phyloP scores from a whole-genome alignment of 768 basidiomycete genomes.

The Boletellus ananiceps region DNA sequence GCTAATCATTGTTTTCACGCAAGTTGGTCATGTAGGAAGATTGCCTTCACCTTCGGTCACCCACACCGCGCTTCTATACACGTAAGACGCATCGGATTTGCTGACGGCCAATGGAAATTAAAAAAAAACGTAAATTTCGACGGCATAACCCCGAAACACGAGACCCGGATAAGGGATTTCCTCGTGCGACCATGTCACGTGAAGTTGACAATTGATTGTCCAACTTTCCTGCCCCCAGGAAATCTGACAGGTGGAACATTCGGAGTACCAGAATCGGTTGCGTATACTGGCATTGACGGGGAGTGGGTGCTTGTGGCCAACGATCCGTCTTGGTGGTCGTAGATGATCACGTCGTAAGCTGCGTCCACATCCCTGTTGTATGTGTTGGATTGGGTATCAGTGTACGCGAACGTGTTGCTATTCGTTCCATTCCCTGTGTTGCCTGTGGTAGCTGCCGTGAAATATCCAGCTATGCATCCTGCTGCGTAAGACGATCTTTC shows the following conservation, averaged over 20 bases:
- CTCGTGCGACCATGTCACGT: too few relatives aligned
- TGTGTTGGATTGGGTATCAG: constrained; percentile 56
- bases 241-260: constrained; percentile 27
- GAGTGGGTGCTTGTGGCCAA: constrained; percentile 27
- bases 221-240: constrained; percentile 31
- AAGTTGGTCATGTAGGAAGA: too few relatives aligned
- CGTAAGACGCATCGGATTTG: too few relatives aligned
- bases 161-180: too few relatives aligned
- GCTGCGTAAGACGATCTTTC: not conserved
- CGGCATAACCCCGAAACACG: too few relatives aligned
- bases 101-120: too few relatives aligned
- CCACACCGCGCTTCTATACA: too few relatives aligned
- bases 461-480: constrained; percentile 43
- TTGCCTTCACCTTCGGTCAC: too few relatives aligned
- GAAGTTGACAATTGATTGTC: not conserved
- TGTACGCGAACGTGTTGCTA: constrained; percentile 62
- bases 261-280: not conserved
- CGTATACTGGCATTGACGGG: constrained; percentile 2
- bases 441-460: constrained; percentile 39
- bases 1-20: too few relatives aligned
- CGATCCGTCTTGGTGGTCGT: constrained; percentile 53
- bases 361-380: constrained; percentile 59
- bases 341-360: constrained; percentile 54
- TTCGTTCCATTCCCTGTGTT: constrained; percentile 62
- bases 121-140: too few relatives aligned